phyloP scores from a whole-genome alignment of 2,329 filamentous ascomycete species.

The Westerdykella sp. region DNA sequence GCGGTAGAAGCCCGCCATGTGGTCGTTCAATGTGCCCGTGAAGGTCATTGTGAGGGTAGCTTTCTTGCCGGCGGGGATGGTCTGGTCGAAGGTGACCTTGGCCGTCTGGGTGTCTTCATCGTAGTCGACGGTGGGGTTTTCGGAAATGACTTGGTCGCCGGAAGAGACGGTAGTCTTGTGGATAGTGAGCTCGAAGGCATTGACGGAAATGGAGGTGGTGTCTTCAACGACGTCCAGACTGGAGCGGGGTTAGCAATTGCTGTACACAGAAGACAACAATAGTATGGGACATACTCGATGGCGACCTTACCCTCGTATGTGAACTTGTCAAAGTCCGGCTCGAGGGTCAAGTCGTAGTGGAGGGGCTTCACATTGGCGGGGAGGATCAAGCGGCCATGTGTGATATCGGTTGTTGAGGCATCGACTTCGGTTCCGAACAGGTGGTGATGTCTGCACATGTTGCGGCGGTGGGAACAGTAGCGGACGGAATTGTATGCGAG shows the following conservation, averaged over 20 bases:
- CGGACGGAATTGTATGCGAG: slow-evolving; percentile 31
- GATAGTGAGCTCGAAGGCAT: slow-evolving; percentile 81
- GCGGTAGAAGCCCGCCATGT: slow-evolving; percentile 96
- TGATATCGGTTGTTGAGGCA: slow-evolving; percentile 53
- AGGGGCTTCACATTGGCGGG: slow-evolving; percentile 86
- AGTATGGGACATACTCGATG: slow-evolving; percentile 57
- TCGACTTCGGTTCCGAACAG: slow-evolving; percentile 39
- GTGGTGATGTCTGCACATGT: slow-evolving; percentile 60
- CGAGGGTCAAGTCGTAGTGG: slow-evolving; percentile 86
- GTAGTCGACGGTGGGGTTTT: slow-evolving; percentile 63
- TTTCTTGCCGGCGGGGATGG: slow-evolving; percentile 67
- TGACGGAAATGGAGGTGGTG: slow-evolving; percentile 77
- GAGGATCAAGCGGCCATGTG: slow-evolving; percentile 71
- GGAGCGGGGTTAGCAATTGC: slow-evolving; percentile 15
- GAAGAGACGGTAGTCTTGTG: slow-evolving; percentile 63
- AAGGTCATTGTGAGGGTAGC: slow-evolving; percentile 73
- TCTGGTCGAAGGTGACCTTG: slow-evolving; percentile 70
- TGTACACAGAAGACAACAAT: background rate
- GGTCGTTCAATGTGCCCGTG: slow-evolving; percentile 76
- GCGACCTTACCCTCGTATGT: slow-evolving; percentile 78
- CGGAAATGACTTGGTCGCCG: slow-evolving; percentile 52
- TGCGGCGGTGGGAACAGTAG: slow-evolving; percentile 69
- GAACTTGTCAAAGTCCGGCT: slow-evolving; percentile 83
- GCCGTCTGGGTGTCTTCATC: slow-evolving; percentile 76
- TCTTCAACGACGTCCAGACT: slow-evolving; percentile 77